Evolutionary conservation across 495 filamentous ascomycete species (phyloP).

Genomic region (Astrocystis sublimbata): DNA sequence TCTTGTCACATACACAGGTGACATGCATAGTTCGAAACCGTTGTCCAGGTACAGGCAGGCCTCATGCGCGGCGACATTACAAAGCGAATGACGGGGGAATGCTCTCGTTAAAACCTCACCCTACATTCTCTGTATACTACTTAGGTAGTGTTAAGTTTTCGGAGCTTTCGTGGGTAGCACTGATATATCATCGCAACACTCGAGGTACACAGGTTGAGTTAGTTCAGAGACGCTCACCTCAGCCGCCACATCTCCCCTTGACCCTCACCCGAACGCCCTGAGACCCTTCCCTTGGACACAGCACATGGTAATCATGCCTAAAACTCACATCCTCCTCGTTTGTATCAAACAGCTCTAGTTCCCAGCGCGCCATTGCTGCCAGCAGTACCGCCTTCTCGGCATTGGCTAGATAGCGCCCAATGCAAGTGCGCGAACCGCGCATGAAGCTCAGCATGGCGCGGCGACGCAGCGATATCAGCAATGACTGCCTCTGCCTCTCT

Average conservation of each 20-base stretch:
- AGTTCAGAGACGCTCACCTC: too few species aligned
- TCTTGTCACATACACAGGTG: too few species aligned
- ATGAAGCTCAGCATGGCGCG: constrained; percentile 45
- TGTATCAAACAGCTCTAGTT: constrained; percentile 29
- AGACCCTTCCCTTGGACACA: constrained; percentile 31
- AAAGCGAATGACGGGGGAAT: too few species aligned
- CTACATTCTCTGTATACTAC: too few species aligned
- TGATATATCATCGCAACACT: too few species aligned
- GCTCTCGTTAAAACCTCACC: too few species aligned
- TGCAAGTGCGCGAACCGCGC: constrained; percentile 42
- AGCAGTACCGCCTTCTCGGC: constrained; percentile 7
- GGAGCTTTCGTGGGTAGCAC: too few species aligned
- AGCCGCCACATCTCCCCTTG: background rate
- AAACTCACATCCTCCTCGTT: constrained; percentile 25
- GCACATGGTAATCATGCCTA: constrained; percentile 38
- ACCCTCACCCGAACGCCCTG: constrained; percentile 26
- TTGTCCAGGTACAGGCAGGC: too few species aligned
- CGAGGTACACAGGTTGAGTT: too few species aligned
- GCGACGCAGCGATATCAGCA: constrained; percentile 26
- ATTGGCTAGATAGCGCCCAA: constrained; percentile 36
- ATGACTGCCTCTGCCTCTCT: constrained; percentile 17
- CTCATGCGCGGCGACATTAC: too few species aligned
- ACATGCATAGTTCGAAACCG: too few species aligned
- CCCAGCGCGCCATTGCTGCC: constrained; percentile 28
- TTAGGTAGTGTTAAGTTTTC: too few species aligned